These are phyloP conservation scores for Xylaria palmicola DNA, from an alignment of 495 filamentous ascomycete species.

Conservation along the genomic window DNA sequence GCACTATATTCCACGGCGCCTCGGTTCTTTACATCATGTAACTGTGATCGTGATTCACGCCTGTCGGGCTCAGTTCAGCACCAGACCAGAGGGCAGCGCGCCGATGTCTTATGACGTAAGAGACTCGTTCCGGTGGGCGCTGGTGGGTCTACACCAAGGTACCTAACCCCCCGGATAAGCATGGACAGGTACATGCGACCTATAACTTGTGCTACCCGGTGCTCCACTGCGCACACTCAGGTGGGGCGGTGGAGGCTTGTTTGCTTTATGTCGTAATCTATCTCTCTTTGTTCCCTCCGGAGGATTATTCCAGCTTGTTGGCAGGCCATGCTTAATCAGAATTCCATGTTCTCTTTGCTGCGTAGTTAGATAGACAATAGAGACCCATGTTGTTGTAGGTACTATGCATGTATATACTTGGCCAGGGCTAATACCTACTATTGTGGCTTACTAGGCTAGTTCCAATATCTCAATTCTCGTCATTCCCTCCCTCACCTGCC, in stretches of 20 bases:
- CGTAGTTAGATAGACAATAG: no score
- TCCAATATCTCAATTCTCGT: background rate
- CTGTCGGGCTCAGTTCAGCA: slow-evolving; percentile 18
- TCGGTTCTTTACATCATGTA: slow-evolving; percentile 5
- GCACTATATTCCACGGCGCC: background rate
- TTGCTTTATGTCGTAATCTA: background rate
- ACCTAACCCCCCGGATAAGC: no score
- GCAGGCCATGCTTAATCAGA: no score
- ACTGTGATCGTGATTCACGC: slow-evolving; percentile 22
- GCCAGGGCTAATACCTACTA: background rate
- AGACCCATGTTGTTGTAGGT: no score
- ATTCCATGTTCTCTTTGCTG: no score
- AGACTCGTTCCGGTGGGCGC: slow-evolving; percentile 5
- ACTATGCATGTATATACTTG: no score
- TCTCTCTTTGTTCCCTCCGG: no score
- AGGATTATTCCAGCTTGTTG: background rate
- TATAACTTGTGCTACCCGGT: no score
- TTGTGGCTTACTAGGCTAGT: background rate
- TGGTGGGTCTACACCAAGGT: no score
- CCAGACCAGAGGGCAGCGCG: background rate
- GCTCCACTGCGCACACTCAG: background rate
- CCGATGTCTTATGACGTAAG: slow-evolving; percentile 8
- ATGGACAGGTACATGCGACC: no score
- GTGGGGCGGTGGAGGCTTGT: no score
- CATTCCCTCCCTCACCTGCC: no score